Evolutionary conservation across 2,329 filamentous ascomycete species (phyloP), one percentile per base, ranked within the genome.

Genomic region (Bisporella sp.): DNA sequence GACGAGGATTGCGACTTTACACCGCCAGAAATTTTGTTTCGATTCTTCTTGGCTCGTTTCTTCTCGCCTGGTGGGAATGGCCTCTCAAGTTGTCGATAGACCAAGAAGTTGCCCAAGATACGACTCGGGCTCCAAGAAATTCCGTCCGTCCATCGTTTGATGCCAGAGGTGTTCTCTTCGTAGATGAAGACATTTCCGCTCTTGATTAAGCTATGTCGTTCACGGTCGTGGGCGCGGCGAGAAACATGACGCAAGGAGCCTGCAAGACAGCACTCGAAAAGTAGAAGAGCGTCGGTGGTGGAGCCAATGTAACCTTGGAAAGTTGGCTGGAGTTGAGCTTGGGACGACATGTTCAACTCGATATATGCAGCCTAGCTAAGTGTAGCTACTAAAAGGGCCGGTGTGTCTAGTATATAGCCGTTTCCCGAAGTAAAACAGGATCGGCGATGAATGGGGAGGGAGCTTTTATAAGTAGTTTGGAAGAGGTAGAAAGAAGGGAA

Each of bases 51-150:
- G 0, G 88, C 88, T 44, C 85, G 77, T 68, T 93, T 93, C 76
- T 92, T 93, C 71, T 92, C 86, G 5, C 88, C 88, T 0, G 87
- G 85, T 2, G 85, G 82, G 58, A 91, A 91, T 87, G 84, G 67
- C 85, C 92, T 91, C 69, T 97, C 93, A 88, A 99, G 96, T 66
- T 99, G 93, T 31, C 93, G 81, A 65, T 99, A 99, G 1, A 93
- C 96, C 51, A 99, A 71, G 68, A 99, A 99, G 72, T 93, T 97
- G 47, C 93, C 93, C 0, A 93, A 95, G 2, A 97, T 93, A 50
- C 93, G 82, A 71, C 91, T 95, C 0, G 91, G 91, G 59, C 88
- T 95, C 91, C 91, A 96, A 5, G 85, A 84, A 8, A 92, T 81
- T 11, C 91, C 90, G 59, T 96, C 91, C 0, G 90, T 96, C 91